A percentile compares a stretch with the other conserved stretches of the same genome.
These are phyloP conservation scores for Gossypium rotundifolium DNA, from an alignment of 345 rosid genomes.

Conservation along the genomic window DNA sequence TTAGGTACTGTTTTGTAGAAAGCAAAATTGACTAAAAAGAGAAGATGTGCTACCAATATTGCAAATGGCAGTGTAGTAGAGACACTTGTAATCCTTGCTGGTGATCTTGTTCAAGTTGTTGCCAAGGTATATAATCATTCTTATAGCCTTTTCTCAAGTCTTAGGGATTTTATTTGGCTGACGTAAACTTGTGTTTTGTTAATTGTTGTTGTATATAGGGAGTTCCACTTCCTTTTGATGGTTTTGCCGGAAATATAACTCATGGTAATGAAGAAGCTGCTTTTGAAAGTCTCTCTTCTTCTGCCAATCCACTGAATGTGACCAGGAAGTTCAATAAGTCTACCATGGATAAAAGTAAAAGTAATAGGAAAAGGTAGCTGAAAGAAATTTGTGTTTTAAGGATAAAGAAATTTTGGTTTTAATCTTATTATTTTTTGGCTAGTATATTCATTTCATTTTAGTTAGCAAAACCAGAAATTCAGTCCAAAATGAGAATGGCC, in stretches of 20 bases:
- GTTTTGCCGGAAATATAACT: constrained; percentile 30
- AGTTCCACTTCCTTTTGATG: constrained; percentile 47
- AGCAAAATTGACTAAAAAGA: constrained; percentile 67
- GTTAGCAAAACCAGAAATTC: constrained; percentile 29
- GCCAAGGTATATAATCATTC: constrained; percentile 48
- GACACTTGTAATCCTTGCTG: constrained; percentile 60
- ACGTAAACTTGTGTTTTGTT: too few species aligned
- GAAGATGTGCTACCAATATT: constrained; percentile 60
- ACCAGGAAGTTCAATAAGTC: constrained; percentile 17
- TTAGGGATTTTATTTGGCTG: constrained; percentile 7
- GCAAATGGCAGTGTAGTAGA: constrained; percentile 45
- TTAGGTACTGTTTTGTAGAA: constrained; percentile 78
- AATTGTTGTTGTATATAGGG: too few species aligned
- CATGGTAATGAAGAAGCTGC: constrained; percentile 42
- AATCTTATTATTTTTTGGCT: background rate
- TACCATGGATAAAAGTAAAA: constrained; percentile 27
- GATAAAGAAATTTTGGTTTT: background rate
- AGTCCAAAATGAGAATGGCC: constrained; percentile 26
- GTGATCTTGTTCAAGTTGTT: constrained; percentile 76
- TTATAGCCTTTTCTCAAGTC: background rate
- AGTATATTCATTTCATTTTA: background rate
- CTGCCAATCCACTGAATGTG: constrained; percentile 20
- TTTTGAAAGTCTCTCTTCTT: constrained; percentile 19
- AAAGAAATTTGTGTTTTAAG: background rate
- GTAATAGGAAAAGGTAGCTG: constrained; percentile 41